Percentiles rank a stretch among this genome's conserved stretches.
phyloP scores from a whole-genome alignment of 352 stramenopile species.

The Phytopythium cucurbitacearum region DNA sequence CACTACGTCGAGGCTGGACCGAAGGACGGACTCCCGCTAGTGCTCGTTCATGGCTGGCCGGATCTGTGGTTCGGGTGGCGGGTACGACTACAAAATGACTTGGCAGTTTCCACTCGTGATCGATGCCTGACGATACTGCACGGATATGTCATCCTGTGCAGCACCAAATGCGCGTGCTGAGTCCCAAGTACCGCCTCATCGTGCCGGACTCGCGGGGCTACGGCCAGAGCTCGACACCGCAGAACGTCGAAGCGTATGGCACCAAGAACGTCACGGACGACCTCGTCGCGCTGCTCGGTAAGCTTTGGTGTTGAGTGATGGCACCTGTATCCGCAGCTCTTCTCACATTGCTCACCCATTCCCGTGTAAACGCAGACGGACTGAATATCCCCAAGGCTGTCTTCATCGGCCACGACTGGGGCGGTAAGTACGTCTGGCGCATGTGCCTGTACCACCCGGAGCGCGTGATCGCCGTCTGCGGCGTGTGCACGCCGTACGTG shows the following conservation, averaged over 20 bases:
- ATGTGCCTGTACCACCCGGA: slow-evolving; percentile 55
- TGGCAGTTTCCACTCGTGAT: slow-evolving; percentile 1
- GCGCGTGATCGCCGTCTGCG: slow-evolving; percentile 42
- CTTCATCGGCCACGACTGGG: slow-evolving; percentile 62
- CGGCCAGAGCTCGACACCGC: slow-evolving; percentile 37
- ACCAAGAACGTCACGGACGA: slow-evolving; percentile 45
- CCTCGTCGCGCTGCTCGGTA: slow-evolving; percentile 33
- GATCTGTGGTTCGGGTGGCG: slow-evolving; percentile 61
- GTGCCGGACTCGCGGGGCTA: slow-evolving; percentile 51
- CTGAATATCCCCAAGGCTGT: slow-evolving; percentile 43
- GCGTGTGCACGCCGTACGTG: slow-evolving; percentile 56
- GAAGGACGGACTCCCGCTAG: slow-evolving; percentile 33
- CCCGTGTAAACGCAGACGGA: slow-evolving; percentile 16
- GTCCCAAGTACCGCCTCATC: slow-evolving; percentile 51
- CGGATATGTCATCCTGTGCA: slow-evolving; percentile 2
- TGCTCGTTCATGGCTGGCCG: slow-evolving; percentile 63
- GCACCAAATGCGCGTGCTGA: slow-evolving; percentile 48
- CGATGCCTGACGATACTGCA: neutral
- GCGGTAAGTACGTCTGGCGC: slow-evolving; percentile 40
- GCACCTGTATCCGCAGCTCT: neutral
- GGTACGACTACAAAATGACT: slow-evolving; percentile 13
- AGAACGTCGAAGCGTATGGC: slow-evolving; percentile 34
- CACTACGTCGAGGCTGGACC: slow-evolving; percentile 51
- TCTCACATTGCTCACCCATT: slow-evolving; percentile 1
- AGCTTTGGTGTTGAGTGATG: slow-evolving; percentile 1